A percentile compares a stretch with the other conserved stretches of the same genome.
These are phyloP conservation scores for Rauvolfia tetraphylla DNA, from an alignment of 257 asterid genomes.

Conservation along the genomic window DNA sequence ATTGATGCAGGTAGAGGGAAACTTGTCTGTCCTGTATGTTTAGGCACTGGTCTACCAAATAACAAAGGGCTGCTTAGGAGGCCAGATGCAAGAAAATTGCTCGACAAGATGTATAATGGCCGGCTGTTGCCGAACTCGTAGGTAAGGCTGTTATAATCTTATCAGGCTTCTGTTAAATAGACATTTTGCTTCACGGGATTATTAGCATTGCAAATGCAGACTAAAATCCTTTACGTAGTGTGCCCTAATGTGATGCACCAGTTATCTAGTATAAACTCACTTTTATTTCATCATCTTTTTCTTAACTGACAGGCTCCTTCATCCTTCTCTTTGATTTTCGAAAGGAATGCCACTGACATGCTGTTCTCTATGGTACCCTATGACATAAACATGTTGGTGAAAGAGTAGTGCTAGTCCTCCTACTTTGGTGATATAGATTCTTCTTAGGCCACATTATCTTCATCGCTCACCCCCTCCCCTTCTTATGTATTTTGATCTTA, in stretches of 20 bases:
- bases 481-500: not conserved
- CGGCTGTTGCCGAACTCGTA: conserved; percentile 79
- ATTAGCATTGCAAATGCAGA: not conserved
- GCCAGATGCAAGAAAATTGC: conserved; percentile 76
- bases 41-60: conserved; percentile 92
- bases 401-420: not conserved
- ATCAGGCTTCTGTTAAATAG: not conserved
- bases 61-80: conserved; percentile 95
- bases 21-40: conserved; percentile 86
- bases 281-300: not conserved
- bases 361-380: not conserved
- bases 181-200: not conserved
- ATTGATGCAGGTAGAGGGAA: conserved; percentile 76
- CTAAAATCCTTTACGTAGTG: not conserved
- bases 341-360: not conserved
- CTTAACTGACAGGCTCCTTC: not conserved
- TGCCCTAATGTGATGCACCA: not conserved
- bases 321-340: not conserved
- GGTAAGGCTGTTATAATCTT: conserved; percentile 16
- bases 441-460: not conserved
- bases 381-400: not conserved
- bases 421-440: not conserved
- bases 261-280: not conserved
- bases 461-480: too few species aligned
- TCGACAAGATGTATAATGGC: conserved; percentile 95